These are phyloP conservation scores for Eucalyptus sideroxylon DNA, from an alignment of 345 rosid species.

Conservation along the genomic window DNA sequence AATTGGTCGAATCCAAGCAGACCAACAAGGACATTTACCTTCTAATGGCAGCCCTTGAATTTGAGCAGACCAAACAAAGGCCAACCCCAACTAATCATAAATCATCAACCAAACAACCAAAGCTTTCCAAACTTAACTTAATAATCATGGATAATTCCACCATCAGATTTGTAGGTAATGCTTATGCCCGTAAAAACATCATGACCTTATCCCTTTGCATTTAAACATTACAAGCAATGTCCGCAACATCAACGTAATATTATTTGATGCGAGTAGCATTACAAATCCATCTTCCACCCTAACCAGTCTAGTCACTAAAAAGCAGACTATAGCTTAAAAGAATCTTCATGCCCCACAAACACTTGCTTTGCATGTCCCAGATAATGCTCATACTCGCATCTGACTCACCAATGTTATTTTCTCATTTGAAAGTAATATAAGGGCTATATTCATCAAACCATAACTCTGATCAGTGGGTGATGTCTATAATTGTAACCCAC, in stretches of 20 bases:
- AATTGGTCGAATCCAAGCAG: background rate
- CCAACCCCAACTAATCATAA: background rate
- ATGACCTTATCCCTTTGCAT: background rate
- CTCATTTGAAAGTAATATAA: background rate
- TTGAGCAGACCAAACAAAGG: background rate
- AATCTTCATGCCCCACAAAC: background rate
- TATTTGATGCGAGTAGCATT: background rate
- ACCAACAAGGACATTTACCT: background rate
- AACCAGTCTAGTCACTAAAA: background rate
- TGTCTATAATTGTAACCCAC: background rate
- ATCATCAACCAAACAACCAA: background rate
- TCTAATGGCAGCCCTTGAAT: background rate
- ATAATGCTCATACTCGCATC: background rate
- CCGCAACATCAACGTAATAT: background rate
- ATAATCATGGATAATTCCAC: background rate
- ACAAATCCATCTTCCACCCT: background rate
- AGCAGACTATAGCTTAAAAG: background rate
- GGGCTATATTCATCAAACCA: background rate
- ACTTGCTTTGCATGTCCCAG: background rate
- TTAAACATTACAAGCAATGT: background rate
- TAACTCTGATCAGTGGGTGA: background rate
- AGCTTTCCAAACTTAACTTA: background rate
- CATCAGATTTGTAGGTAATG: background rate
- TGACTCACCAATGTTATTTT: background rate
- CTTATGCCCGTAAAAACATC: background rate